Evolutionary conservation across 257 asterid species (phyloP).

Genomic region (Nicotiana attenuata): DNA sequence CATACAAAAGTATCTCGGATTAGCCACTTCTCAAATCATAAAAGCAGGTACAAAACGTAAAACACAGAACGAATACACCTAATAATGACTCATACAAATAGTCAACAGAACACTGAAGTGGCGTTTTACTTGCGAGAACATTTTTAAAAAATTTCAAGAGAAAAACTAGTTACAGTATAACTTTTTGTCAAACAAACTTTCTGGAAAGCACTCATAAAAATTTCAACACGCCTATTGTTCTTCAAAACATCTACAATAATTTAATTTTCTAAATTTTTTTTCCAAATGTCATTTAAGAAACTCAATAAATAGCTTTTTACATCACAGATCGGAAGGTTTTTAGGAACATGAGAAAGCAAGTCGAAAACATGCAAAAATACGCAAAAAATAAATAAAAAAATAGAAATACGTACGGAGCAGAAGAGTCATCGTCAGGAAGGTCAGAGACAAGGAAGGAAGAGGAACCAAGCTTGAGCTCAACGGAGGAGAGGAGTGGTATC

Average conservation of each 20-base stretch:
- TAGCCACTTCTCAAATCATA: not conserved
- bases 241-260: not conserved
- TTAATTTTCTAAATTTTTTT: not conserved
- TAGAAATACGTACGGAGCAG: constrained; percentile 35
- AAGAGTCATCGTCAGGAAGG: constrained; percentile 39
- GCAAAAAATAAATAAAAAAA: not conserved
- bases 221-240: not conserved
- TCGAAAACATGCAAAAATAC: not conserved
- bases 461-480: constrained; percentile 71
- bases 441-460: constrained; percentile 56
- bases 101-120: not conserved
- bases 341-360: not conserved
- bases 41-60: not conserved
- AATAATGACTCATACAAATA: not conserved
- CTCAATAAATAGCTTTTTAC: not conserved
- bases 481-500: constrained; percentile 49
- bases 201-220: not conserved
- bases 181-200: not conserved
- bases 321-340: constrained; percentile 6
- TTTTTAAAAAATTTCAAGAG: not conserved
- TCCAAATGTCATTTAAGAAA: not conserved
- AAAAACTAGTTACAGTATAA: not conserved
- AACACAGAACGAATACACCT: not conserved
- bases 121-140: not conserved
- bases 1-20: not conserved